A percentile compares a stretch with the other conserved stretches of the same genome.
These are phyloP conservation scores for Graphilbum sp. DNA, from an alignment of 2,329 filamentous ascomycete species.

Conservation along the genomic window DNA sequence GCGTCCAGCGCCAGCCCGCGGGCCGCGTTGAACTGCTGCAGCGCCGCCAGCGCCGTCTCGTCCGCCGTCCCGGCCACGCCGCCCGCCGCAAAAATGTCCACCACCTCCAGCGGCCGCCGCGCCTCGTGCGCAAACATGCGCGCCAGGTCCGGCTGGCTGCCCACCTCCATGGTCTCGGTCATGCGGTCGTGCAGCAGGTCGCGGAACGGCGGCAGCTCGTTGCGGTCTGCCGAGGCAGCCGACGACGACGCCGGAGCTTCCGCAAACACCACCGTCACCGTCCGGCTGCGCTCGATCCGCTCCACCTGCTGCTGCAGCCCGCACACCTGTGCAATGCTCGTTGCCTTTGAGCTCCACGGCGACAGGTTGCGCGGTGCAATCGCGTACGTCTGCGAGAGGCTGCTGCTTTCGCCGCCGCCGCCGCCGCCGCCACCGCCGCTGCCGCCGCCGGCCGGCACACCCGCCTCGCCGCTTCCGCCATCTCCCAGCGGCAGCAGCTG, in stretches of 20 bases:
- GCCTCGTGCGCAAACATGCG: slow-evolving; percentile 61
- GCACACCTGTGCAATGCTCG: slow-evolving; percentile 84
- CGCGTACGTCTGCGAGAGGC: slow-evolving; percentile 36
- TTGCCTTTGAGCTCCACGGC: slow-evolving; percentile 95
- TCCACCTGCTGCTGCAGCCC: slow-evolving; percentile 54
- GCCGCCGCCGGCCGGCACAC: slow-evolving; percentile 24
- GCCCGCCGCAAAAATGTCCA: slow-evolving; percentile 47
- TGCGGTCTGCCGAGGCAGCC: slow-evolving; percentile 16
- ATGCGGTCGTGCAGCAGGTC: slow-evolving; percentile 83
- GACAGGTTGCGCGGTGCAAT: slow-evolving; percentile 75
- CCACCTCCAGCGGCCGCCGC: slow-evolving; percentile 49
- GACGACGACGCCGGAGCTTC: slow-evolving; percentile 30
- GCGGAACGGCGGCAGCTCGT: slow-evolving; percentile 27
- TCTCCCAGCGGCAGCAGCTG: slow-evolving; percentile 26
- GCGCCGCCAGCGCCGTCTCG: slow-evolving; percentile 47
- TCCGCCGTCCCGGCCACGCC: neutral
- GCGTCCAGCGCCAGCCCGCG: slow-evolving; percentile 76
- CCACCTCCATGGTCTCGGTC: slow-evolving; percentile 64
- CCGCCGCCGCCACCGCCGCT: slow-evolving; percentile 22
- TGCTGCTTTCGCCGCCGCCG: slow-evolving; percentile 11
- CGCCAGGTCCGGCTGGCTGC: slow-evolving; percentile 38
- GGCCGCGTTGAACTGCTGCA: slow-evolving; percentile 70
- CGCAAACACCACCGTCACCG: slow-evolving; percentile 52
- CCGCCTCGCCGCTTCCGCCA: slow-evolving; percentile 13
- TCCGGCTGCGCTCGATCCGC: slow-evolving; percentile 75